These are phyloP conservation scores for Diddensiella santjacobensis DNA, from an alignment of 805 yeast species.

Conservation along the genomic window DNA sequence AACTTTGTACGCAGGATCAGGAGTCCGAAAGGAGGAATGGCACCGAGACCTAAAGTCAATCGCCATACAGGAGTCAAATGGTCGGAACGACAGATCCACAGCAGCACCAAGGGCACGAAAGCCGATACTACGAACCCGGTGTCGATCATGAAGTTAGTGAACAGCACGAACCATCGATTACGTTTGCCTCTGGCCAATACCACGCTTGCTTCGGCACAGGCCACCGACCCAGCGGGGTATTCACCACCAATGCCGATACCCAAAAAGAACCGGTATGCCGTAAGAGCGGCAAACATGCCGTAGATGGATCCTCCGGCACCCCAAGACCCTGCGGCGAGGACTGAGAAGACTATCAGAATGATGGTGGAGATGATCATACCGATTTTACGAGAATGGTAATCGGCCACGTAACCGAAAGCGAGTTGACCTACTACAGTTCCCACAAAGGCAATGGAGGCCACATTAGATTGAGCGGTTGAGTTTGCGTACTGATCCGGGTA, in stretches of 20 bases:
- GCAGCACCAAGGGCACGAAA: conserved; percentile 76
- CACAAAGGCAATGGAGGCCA: conserved; percentile 81
- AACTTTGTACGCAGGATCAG: conserved; percentile 73
- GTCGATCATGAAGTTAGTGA: conserved; percentile 84
- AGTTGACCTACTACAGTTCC: conserved; percentile 89
- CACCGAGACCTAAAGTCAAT: conserved; percentile 83
- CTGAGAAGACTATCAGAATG: conserved; percentile 71
- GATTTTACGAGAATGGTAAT: conserved; percentile 69
- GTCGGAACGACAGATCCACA: conserved; percentile 71
- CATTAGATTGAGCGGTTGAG: conserved; percentile 70
- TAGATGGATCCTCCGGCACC: conserved; percentile 64
- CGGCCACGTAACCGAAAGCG: conserved; percentile 73
- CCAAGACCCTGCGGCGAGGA: conserved; percentile 82
- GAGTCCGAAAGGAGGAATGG: conserved; percentile 73
- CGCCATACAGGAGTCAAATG: conserved; percentile 86
- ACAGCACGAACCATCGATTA: conserved; percentile 83
- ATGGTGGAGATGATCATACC: conserved; percentile 79
- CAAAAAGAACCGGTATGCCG: conserved; percentile 77
- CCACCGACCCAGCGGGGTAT: conserved; percentile 91
- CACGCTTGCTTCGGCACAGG: conserved; percentile 85
- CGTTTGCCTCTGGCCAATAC: conserved; percentile 74
- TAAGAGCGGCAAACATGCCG: conserved; percentile 78
- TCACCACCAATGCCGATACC: conserved; percentile 94
- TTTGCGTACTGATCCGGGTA: conserved; percentile 59
- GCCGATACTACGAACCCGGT: conserved; percentile 77